A percentile compares a stretch with the other conserved stretches of the same genome.
phyloP scores from a whole-genome alignment of 2,329 filamentous ascomycete species.

The Didymella segeticola region DNA sequence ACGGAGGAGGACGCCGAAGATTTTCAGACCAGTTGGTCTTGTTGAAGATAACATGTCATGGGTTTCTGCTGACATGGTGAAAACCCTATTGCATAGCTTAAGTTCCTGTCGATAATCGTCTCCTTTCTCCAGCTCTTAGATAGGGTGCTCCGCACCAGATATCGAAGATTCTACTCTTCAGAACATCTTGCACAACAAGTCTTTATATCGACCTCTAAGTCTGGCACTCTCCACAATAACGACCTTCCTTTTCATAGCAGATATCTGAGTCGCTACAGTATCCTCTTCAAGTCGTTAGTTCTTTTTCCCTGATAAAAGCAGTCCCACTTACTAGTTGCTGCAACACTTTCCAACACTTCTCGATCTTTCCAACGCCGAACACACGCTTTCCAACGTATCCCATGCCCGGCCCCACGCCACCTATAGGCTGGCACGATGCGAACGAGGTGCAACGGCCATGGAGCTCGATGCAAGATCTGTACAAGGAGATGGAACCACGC shows the following conservation, averaged over 20 bases:
- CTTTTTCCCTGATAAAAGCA: background rate
- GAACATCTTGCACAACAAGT: conserved; percentile 1
- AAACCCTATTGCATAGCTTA: background rate
- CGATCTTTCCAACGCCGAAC: background rate
- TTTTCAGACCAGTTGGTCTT: conserved; percentile 2
- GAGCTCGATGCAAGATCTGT: background rate
- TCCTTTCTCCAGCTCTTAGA: conserved; percentile 2
- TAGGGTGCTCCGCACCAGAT: background rate
- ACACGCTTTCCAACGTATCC: background rate
- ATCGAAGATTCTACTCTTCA: background rate
- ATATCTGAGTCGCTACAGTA: background rate
- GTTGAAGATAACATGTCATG: background rate
- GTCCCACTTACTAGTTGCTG: background rate
- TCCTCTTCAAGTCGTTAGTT: background rate
- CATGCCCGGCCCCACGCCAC: background rate
- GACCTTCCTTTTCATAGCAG: background rate
- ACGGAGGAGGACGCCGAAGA: conserved; percentile 2
- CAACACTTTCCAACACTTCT: background rate
- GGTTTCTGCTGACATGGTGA: conserved; percentile 3
- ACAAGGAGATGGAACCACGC: background rate
- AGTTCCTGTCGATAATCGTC: background rate
- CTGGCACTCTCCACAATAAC: background rate
- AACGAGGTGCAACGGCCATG: background rate
- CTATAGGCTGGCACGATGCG: background rate
- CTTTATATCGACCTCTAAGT: conserved; percentile 3